These are phyloP conservation scores for Metarhizium anisopliae DNA, from an alignment of 2,329 filamentous ascomycete species.

Conservation along the genomic window DNA sequence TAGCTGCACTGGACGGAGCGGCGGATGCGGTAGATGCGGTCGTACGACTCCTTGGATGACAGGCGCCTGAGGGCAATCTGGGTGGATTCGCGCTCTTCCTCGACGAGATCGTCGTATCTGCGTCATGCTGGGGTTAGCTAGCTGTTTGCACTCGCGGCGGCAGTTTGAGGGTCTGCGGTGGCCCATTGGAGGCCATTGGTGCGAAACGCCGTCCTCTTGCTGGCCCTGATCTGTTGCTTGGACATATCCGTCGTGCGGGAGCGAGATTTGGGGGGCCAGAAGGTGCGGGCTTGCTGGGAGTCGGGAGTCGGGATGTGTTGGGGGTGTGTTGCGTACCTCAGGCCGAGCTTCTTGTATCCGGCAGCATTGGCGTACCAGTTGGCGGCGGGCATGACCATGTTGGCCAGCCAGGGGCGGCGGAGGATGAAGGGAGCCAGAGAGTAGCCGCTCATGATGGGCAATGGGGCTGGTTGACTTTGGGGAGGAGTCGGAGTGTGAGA, in stretches of 20 bases:
- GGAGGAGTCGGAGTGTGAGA: constrained; percentile 13
- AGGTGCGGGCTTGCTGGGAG: background rate
- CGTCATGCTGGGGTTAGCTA: constrained; percentile 16
- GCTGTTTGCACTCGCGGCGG: background rate
- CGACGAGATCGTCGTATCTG: constrained; percentile 89
- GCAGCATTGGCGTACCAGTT: constrained; percentile 84
- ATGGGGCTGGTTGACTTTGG: constrained; percentile 15
- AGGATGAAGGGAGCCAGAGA: constrained; percentile 66
- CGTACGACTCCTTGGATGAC: constrained; percentile 81
- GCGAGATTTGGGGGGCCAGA: background rate
- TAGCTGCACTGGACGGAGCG: constrained; percentile 75
- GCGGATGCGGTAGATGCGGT: constrained; percentile 95
- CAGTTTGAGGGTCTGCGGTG: background rate
- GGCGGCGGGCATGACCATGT: constrained; percentile 67
- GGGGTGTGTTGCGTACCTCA: constrained; percentile 51
- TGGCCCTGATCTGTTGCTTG: background rate
- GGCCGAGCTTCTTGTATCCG: constrained; percentile 86
- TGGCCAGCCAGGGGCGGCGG: constrained; percentile 79
- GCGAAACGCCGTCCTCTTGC: background rate
- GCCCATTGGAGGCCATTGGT: background rate
- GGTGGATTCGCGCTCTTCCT: constrained; percentile 83
- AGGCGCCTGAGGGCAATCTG: constrained; percentile 87
- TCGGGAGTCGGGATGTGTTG: constrained; percentile 14
- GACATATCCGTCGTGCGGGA: background rate
- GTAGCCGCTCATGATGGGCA: constrained; percentile 52